Percentiles rank a stretch among this genome's conserved stretches.
phyloP scores from a whole-genome alignment of 352 stramenopile genomes.

The Pythium guiyangense region DNA sequence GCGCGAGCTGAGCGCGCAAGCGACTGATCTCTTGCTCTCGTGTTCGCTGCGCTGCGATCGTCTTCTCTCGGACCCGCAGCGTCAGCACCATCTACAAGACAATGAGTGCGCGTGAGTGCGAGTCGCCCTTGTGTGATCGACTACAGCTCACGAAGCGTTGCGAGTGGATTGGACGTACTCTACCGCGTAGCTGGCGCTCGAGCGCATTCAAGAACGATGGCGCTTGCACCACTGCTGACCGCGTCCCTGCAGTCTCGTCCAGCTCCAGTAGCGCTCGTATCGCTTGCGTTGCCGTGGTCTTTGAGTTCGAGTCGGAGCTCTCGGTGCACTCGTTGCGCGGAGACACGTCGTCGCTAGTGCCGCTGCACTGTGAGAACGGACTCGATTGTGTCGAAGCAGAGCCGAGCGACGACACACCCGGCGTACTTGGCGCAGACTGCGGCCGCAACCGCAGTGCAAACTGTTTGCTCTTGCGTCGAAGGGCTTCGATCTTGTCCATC shows the following conservation, averaged over 20 bases:
- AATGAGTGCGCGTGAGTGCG: not conserved
- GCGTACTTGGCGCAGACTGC: not conserved
- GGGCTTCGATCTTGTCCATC: constrained; percentile 34
- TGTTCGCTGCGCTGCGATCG: constrained; percentile 19
- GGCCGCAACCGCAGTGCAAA: constrained; percentile 11
- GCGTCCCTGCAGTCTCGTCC: not conserved
- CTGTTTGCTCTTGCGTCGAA: constrained; percentile 15
- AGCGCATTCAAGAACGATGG: not conserved
- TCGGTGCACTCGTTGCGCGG: too few relatives aligned
- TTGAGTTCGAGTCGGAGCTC: too few relatives aligned
- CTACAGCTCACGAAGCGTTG: too few relatives aligned
- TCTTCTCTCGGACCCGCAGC: constrained; percentile 29
- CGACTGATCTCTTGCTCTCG: constrained; percentile 22
- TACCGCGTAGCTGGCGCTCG: constrained; percentile 3
- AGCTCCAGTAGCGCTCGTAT: too few relatives aligned
- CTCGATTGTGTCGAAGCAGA: constrained; percentile 1
- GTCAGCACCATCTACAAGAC: constrained; percentile 32
- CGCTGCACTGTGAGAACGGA: not conserved
- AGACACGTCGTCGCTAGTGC: not conserved
- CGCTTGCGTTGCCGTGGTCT: too few relatives aligned
- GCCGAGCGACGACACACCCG: not conserved
- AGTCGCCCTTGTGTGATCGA: too few relatives aligned
- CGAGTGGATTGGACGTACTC: not conserved
- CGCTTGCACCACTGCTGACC: not conserved
- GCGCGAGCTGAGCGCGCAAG: constrained; percentile 18